These are phyloP conservation scores for Rhodosporidiobolus sp. DNA, from an alignment of 768 basidiomycete genomes.

Conservation along the genomic window DNA sequence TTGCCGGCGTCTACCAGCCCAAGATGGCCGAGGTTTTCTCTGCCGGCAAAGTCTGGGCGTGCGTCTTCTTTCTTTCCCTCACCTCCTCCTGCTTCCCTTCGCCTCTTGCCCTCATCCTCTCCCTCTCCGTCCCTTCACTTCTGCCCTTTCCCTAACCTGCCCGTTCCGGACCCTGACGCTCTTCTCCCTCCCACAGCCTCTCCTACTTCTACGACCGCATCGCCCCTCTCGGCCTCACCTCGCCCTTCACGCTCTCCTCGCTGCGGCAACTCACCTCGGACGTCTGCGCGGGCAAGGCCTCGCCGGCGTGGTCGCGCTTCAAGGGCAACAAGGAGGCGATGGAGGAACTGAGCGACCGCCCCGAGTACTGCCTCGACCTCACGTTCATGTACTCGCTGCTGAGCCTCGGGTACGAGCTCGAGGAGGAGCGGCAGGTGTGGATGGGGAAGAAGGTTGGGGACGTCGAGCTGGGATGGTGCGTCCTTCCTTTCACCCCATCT, in stretches of 20 bases:
- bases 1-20: slow-evolving; percentile 96
- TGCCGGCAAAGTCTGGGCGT: slow-evolving; percentile 56
- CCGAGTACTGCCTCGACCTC: slow-evolving; percentile 93
- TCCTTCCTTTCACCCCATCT: too few species aligned
- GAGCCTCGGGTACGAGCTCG: slow-evolving; percentile 85
- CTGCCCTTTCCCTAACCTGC: neutral
- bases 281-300: slow-evolving; percentile 67
- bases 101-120: neutral
- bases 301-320: slow-evolving; percentile 61
- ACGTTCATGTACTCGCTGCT: slow-evolving; percentile 91
- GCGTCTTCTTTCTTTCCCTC: slow-evolving; percentile 4
- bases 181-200: slow-evolving; percentile 50
- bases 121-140: neutral
- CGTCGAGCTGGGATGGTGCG: slow-evolving; percentile 84
- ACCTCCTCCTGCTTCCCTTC: neutral
- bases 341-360: slow-evolving; percentile 71
- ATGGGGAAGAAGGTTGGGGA: slow-evolving; percentile 83
- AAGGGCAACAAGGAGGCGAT: slow-evolving; percentile 53
- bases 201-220: slow-evolving; percentile 98
- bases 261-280: slow-evolving; percentile 57
- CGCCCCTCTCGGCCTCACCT: slow-evolving; percentile 59
- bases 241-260: slow-evolving; percentile 43
- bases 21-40: slow-evolving; percentile 84
- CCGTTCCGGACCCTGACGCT: neutral
- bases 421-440: slow-evolving; percentile 58